Evolutionary conservation across 108 stramenopile genomes (phyloP).

Genomic region (Fragilaria crotonensis): DNA sequence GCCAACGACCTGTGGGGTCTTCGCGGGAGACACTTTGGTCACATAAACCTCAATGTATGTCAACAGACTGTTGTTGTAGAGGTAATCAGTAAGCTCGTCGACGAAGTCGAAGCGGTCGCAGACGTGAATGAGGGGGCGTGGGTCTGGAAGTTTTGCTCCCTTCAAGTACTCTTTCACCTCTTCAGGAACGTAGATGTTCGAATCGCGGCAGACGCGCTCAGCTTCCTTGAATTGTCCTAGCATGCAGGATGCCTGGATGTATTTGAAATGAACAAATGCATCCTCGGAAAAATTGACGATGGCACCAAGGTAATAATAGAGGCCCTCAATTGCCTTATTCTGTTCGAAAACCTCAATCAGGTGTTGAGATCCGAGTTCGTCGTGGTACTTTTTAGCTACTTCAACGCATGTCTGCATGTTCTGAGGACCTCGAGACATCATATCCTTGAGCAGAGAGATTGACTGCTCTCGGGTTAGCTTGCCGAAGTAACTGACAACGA

Average conservation of each 20-base stretch:
- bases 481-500: conserved; percentile 95
- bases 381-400: conserved; percentile 97
- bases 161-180: conserved; percentile 98
- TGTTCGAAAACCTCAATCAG: conserved; percentile 96
- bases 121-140: conserved; percentile 99
- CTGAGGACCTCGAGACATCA: conserved; percentile 87
- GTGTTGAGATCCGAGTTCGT: conserved; percentile 91
- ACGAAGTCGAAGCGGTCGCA: conserved; percentile 98
- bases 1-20: conserved; percentile 98
- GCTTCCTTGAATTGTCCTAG: conserved; percentile 96
- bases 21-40: conserved; percentile 95
- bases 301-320: conserved; percentile 96
- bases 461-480: conserved; percentile 91
- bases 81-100: conserved; percentile 98
- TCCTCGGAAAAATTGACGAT: conserved; percentile 96
- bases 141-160: conserved; percentile 98
- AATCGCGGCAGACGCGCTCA: conserved; percentile 99
- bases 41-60: conserved; percentile 99
- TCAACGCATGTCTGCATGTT: conserved; percentile 96
- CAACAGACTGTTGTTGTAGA: conserved; percentile 96
- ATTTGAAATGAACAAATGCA: conserved; percentile 98
- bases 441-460: conserved; percentile 91
- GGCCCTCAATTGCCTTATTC: conserved; percentile 92
- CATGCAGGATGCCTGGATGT: conserved; percentile 93
- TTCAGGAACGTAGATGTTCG: conserved; percentile 96